Base-by-base conservation (phyloP, 1,139 yeast genomes). In the Wickerhamiella infanticola region DNA sequence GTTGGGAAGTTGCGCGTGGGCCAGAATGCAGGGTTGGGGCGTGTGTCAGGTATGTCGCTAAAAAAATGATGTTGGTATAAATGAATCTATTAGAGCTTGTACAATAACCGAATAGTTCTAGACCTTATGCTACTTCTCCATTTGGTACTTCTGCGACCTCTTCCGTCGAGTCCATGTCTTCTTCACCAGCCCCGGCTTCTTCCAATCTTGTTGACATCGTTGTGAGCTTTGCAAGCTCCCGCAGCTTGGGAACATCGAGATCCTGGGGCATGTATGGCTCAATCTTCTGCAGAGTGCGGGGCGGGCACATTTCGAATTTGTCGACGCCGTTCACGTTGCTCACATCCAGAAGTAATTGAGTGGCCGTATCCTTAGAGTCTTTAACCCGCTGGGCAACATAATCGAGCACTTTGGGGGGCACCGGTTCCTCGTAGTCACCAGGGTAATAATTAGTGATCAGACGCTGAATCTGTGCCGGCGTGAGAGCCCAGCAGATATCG, bases 251-350 rank as follows among this genome's bases (percentile, higher is more conserved):
- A 53, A 86, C 76, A 54, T 81, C 84, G 65, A 88, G 70, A 85
- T 94, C 83, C 2, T 94, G 93, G 39, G 99, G 99, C 51, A 93
- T 94, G 59, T 88, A 90, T 1, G 96, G 94, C 65, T 90, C 97
- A 44, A 93, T 88, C 60, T 86, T 75, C 48, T 84, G 77, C 63
- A 90, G 79, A 47, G 85, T 88, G 57, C 98, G 75, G 43, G 93
- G 80, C 50, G 77, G 82, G 47, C 85, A 81, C 51, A 79, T 74
- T 68, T 94, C 85, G 63, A 88, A 90, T 56, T 93, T 88, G 2
- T 95, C 95, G 53, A 79, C 64, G 48, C 70, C 73, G 48, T 68
- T 72, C 8, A 73, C 64, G 7, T 88, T 79, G 39, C 80, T 73
- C 25, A 78, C 73, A 51, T 77, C 72, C 55, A 79, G 77, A 50